These are phyloP conservation scores for Bruguiera gymnorhiza DNA, from an alignment of 345 rosid genomes.

Conservation along the genomic window DNA sequence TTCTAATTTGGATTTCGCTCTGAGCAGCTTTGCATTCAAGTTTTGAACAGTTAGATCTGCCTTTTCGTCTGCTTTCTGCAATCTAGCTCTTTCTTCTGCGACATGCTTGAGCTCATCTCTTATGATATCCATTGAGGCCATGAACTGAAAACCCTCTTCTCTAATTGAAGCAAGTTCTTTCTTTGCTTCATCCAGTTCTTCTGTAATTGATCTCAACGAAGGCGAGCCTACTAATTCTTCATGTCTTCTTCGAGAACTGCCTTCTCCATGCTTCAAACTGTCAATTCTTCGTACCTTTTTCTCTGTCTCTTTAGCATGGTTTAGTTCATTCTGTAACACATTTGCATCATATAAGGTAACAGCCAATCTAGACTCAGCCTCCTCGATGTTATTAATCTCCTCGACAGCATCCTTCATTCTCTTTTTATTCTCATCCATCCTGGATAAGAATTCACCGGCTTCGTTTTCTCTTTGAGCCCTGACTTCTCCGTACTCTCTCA, in stretches of 20 bases:
- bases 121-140: slow-evolving; percentile 59
- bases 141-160: slow-evolving; percentile 55
- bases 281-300: slow-evolving; percentile 34
- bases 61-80: slow-evolving; percentile 44
- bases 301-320: slow-evolving; percentile 42
- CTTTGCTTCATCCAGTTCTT: slow-evolving; percentile 60
- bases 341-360: slow-evolving; percentile 56
- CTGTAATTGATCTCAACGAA: slow-evolving; percentile 36
- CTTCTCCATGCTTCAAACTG: slow-evolving; percentile 23
- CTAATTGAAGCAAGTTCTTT: slow-evolving; percentile 49
- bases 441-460: slow-evolving; percentile 27
- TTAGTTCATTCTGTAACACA: slow-evolving; percentile 56
- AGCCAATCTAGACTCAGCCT: slow-evolving; percentile 47
- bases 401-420: slow-evolving; percentile 31
- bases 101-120: slow-evolving; percentile 55
- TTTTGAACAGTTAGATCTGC: slow-evolving; percentile 43
- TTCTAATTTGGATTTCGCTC: slow-evolving; percentile 60
- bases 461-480: slow-evolving; percentile 48
- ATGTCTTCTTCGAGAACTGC: slow-evolving; percentile 8
- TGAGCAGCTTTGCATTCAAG: slow-evolving; percentile 66
- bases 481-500: slow-evolving; percentile 55
- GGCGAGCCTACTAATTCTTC: slow-evolving; percentile 25
- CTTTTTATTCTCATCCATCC: slow-evolving; percentile 33
- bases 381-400: slow-evolving; percentile 52
- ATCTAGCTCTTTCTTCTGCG: slow-evolving; percentile 43